Base-by-base conservation (phyloP, 1,284 basidiomycete genomes). In the Flammula alnicola region DNA sequence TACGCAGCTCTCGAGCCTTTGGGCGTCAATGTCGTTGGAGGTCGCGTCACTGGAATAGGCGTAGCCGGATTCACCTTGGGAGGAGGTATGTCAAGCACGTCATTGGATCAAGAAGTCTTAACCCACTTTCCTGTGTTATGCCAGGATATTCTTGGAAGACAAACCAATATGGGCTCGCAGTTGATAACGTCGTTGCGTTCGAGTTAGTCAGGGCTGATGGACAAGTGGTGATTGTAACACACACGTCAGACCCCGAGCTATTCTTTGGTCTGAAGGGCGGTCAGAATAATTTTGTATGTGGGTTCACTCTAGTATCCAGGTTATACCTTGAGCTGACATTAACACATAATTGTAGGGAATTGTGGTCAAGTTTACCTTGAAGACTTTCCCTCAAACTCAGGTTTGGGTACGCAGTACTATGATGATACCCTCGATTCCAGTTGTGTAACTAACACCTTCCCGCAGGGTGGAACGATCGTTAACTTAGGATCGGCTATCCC, bases 211-310 rank as follows among this genome's bases (percentile, higher is more conserved):
- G 71, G 33, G 78, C 81, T 0, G 70, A 69, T 54, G 81, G 80
- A 4, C 63, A 61, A 0, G 59, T 75, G 9, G 61, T 64, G 1
- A 60, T 57, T n/a, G 73, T 77, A 3, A 76, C 72, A 0, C 55
- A 68, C 16, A 39, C 50, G 0, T 68, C 68, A 0, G 66, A 76
- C 44, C 57, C 71, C 0, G 72, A 77, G 38, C 60, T 81, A 1
- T 81, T 79, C 62, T 79, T 74, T 49, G 78, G 66, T 5, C 60
- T 81, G 19, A 77, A 71, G 58, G 77, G 81, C 32, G 79, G 81
- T 11, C 66, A 73, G 53, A 84, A 85, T 54, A 84, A 84, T 57
- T 84, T 81, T 54, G 83, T 53, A 19, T 9, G 49, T 52, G 10
- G 29, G 55, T 82, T 12, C 10, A 11, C n/a, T n/a, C n/a, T 16